Conservation (phyloP, 345 rosid species). For the Lepidium didymum region DNA sequence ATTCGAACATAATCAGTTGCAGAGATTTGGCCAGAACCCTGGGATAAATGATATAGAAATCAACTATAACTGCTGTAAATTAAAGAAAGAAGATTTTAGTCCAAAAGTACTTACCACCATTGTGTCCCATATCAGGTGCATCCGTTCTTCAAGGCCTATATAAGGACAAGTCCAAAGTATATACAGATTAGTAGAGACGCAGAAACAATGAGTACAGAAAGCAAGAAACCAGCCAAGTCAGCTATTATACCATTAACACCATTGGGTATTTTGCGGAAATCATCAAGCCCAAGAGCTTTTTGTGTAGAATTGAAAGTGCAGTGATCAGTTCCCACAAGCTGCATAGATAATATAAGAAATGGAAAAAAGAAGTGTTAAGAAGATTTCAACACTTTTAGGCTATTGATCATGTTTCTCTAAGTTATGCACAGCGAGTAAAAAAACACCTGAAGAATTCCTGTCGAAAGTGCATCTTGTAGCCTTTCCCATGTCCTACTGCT, state of each 20-base stretch:
- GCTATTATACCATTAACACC: slow-evolving; percentile 78
- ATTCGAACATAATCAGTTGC: slow-evolving; percentile 59
- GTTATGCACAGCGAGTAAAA: not conserved
- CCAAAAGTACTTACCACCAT: slow-evolving; percentile 72
- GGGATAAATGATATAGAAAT: slow-evolving; percentile 9
- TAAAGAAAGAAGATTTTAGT: not conserved
- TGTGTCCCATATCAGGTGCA: slow-evolving; percentile 92
- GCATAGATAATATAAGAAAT: slow-evolving; percentile 22
- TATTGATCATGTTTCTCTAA: not conserved
- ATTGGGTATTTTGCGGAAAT: slow-evolving; percentile 89
- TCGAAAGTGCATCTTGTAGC: slow-evolving; percentile 86
- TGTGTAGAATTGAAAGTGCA: slow-evolving; percentile 81
- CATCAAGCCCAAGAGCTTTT: slow-evolving; percentile 74
- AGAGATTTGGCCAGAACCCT: slow-evolving; percentile 78
- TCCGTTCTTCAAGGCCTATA: slow-evolving; percentile 92
- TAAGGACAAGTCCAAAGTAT: not conserved
- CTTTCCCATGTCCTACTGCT: slow-evolving; percentile 75
- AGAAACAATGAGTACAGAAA: not conserved
- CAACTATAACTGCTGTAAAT: not conserved
- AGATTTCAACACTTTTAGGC: not conserved
- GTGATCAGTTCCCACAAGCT: slow-evolving; percentile 99
- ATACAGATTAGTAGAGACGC: not conserved
- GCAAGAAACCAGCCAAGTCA: slow-evolving; percentile 13
- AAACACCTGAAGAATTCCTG: slow-evolving; percentile 95
- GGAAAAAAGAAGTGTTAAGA: not conserved